Evolutionary conservation across 306 rosid species (phyloP).

Genomic region (Mucuna pruriens): DNA sequence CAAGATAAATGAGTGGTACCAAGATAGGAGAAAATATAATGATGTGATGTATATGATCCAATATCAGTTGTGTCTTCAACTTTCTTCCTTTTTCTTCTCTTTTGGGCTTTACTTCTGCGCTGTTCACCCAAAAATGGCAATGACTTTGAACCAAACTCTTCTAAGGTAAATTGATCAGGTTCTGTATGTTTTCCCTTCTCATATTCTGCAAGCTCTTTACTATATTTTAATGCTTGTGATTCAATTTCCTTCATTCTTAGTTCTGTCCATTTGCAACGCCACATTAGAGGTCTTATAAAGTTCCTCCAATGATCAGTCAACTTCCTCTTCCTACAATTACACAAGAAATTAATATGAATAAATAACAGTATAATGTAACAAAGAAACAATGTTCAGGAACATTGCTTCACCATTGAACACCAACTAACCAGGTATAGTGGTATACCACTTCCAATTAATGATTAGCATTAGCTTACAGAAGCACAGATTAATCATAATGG

Average conservation of each 20-base stretch:
- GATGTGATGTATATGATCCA: constrained; percentile 75
- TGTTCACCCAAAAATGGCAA: constrained; percentile 58
- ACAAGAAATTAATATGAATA: constrained; percentile 35
- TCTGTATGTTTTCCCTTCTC: constrained; percentile 56
- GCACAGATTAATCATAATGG: constrained; percentile 30
- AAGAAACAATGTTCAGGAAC: neutral
- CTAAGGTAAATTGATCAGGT: constrained; percentile 45
- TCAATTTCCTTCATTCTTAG: constrained; percentile 74
- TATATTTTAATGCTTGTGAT: constrained; percentile 63
- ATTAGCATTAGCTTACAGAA: constrained; percentile 37
- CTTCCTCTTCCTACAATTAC: constrained; percentile 70
- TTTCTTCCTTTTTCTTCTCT: constrained; percentile 80
- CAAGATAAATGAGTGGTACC: constrained; percentile 56
- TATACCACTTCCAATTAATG: constrained; percentile 5
- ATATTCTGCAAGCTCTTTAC: constrained; percentile 60
- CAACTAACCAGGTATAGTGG: constrained; percentile 3
- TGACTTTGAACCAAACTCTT: constrained; percentile 71
- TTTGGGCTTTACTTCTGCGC: constrained; percentile 48
- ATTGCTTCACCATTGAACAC: constrained; percentile 15
- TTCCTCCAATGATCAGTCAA: constrained; percentile 88
- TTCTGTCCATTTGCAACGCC: constrained; percentile 96
- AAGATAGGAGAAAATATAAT: constrained; percentile 73
- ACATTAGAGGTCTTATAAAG: constrained; percentile 78
- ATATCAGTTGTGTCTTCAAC: constrained; percentile 71
- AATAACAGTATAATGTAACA: neutral